Evolutionary conservation across 257 asterid genomes (phyloP).

Genomic region (Linderniella brevidens): DNA sequence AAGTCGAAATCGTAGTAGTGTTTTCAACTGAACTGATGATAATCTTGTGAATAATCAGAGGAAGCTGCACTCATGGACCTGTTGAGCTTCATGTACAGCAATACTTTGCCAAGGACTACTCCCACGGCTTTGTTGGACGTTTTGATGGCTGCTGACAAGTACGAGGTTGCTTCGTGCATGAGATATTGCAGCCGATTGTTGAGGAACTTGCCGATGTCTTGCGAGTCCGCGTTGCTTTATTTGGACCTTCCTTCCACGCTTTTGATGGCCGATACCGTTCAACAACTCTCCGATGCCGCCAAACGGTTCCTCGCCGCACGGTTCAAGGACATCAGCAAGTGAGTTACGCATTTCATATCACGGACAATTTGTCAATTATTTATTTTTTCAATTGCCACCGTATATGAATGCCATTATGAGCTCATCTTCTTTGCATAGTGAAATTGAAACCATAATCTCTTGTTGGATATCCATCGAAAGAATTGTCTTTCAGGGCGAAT

Average conservation of each 20-base stretch:
- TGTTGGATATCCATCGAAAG: too few relatives aligned
- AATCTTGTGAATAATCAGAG: slow-evolving; percentile 38
- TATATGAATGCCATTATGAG: background rate
- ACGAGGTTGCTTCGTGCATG: slow-evolving; percentile 84
- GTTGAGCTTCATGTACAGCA: slow-evolving; percentile 68
- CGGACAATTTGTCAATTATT: background rate
- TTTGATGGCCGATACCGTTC: slow-evolving; percentile 60
- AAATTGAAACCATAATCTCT: too few relatives aligned
- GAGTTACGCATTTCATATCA: slow-evolving; percentile 5
- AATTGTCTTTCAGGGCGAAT: too few relatives aligned
- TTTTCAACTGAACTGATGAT: slow-evolving; percentile 3
- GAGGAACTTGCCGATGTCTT: slow-evolving; percentile 53
- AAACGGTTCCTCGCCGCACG: slow-evolving; percentile 49
- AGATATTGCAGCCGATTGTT: slow-evolving; percentile 57
- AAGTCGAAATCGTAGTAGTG: background rate
- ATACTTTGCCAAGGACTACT: slow-evolving; percentile 34
- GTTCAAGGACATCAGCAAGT: slow-evolving; percentile 76
- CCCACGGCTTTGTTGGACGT: slow-evolving; percentile 62
- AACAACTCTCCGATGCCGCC: slow-evolving; percentile 57
- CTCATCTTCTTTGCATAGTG: background rate
- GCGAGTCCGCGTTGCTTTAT: slow-evolving; percentile 76
- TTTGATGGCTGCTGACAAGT: slow-evolving; percentile 86
- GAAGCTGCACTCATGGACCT: slow-evolving; percentile 84
- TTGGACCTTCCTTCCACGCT: slow-evolving; percentile 81
- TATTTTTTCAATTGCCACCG: background rate